phyloP scores from a whole-genome alignment of 2,329 filamentous ascomycete species.

The Microdochium nivale region DNA sequence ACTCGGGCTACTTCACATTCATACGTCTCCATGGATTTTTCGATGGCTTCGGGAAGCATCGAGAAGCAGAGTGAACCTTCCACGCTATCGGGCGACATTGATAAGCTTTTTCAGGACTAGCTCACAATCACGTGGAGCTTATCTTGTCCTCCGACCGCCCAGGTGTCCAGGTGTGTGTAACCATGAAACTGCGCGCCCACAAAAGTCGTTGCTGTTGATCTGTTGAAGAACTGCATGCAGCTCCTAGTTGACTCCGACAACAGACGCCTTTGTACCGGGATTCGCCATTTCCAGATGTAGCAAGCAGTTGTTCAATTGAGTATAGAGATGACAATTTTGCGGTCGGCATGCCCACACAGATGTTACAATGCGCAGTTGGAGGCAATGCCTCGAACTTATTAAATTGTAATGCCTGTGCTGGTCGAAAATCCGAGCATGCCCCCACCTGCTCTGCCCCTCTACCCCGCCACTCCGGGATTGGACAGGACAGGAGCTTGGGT shows the following conservation, averaged over 20 bases:
- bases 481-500: neutral
- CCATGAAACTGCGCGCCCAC: constrained; percentile 6
- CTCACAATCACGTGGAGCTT: constrained; percentile 3
- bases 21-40: neutral
- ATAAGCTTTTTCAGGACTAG: constrained; percentile 3
- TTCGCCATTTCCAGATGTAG: no score
- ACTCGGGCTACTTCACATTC: neutral
- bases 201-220: neutral
- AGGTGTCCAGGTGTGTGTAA: no score
- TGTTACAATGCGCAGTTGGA: no score
- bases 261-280: no score
- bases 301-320: no score
- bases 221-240: constrained; percentile 12
- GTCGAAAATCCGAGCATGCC: neutral
- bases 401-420: constrained; percentile 16
- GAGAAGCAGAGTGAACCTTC: neutral
- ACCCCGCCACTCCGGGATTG: neutral
- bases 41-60: neutral
- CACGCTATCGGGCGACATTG: neutral
- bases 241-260: no score
- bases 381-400: constrained; percentile 29
- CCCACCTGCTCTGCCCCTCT: neutral
- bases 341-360: no score
- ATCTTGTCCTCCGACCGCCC: no score
- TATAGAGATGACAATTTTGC: no score